Evolutionary conservation across 805 yeast genomes (phyloP).

Genomic region (Cyberlindnera mississippiensis): DNA sequence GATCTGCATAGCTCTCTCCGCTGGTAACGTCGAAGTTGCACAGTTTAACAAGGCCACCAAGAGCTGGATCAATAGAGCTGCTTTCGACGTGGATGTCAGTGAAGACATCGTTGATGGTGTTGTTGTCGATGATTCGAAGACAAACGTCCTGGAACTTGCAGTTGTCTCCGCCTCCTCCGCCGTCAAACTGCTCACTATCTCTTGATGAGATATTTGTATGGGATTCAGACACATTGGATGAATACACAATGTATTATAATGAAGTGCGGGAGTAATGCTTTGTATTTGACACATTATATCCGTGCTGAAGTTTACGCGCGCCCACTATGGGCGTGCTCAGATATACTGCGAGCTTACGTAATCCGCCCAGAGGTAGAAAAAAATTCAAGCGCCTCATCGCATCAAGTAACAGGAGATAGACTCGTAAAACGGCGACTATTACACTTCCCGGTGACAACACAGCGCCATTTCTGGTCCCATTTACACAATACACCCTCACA

Average conservation of each 20-base stretch:
- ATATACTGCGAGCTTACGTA: slow-evolving; percentile 3
- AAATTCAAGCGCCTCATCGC: slow-evolving; percentile 7
- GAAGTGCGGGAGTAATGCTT: not conserved
- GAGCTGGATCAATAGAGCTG: slow-evolving; percentile 16
- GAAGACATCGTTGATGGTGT: slow-evolving; percentile 15
- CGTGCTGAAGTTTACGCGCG: slow-evolving; percentile 8
- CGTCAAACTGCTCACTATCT: slow-evolving; percentile 3
- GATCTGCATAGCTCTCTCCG: slow-evolving; percentile 12
- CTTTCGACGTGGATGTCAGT: slow-evolving; percentile 11
- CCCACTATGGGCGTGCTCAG: not conserved
- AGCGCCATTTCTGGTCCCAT: too few species aligned
- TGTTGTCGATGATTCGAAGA: slow-evolving; percentile 12
- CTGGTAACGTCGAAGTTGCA: slow-evolving; percentile 12
- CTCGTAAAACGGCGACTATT: too few species aligned
- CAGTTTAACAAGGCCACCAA: slow-evolving; percentile 23
- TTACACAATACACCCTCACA: not conserved
- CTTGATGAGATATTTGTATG: slow-evolving; percentile 4
- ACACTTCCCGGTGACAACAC: too few species aligned
- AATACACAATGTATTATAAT: not conserved
- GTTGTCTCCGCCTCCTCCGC: slow-evolving; percentile 10
- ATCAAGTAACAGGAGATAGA: too few species aligned
- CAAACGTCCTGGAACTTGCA: slow-evolving; percentile 9
- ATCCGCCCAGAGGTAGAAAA: not conserved
- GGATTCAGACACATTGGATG: too few species aligned
- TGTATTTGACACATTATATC: not conserved